Base-by-base conservation (phyloP, 148 eudicot species). In the Cornus kousa region DNA sequence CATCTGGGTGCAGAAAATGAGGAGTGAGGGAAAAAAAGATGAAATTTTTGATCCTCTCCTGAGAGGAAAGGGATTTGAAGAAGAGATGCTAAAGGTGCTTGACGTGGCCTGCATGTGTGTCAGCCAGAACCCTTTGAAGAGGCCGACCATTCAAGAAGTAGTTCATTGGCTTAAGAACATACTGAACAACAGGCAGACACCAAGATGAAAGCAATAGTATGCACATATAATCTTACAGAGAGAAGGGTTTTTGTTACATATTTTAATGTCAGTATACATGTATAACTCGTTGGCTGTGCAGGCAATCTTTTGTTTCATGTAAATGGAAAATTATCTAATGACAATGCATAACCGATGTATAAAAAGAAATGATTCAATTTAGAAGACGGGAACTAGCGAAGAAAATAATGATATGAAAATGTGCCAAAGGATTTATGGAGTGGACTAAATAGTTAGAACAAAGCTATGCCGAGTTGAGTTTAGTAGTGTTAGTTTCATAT, bases 71-170 rank as follows among this genome's bases (percentile, higher is more conserved):
- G 98, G 93, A 7, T 89, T 83, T 31, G 98, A 95, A 70, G 89
- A 90, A 66, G 91, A 93, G 86, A 93, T 95, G 98, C 68, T 85
- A 74, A 86, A 84, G 85, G 91, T 91, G 70, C 96, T 93, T 64
- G 96, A 91, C 67, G 84, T 93, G 77, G 97, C 98, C 64, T 89
- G 94, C 79, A 86, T 88, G 87, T 95, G 98, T 75, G 90, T 95
- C 59, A 91, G 83, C 39, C 82, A 85, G 55, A 89, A 93, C 76
- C 96, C 97, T 74, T 53, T 84, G 43, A 90, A 89, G 79, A 88
- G 98, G 82, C 98, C 98, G 40, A 85, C 89, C 67, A 95, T 95
- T 71, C 74, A 84, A 71, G 94, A 93, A 81, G 94, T 95, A 64
- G 98, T 95, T 57, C 90, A 89, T 80, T 86, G 88, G 84, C 94